Percentiles rank a stretch among this genome's conserved stretches.
These are phyloP conservation scores for Aegilops umbellulata DNA, from an alignment of 176 grass and related monocot species.

Conservation along the genomic window DNA sequence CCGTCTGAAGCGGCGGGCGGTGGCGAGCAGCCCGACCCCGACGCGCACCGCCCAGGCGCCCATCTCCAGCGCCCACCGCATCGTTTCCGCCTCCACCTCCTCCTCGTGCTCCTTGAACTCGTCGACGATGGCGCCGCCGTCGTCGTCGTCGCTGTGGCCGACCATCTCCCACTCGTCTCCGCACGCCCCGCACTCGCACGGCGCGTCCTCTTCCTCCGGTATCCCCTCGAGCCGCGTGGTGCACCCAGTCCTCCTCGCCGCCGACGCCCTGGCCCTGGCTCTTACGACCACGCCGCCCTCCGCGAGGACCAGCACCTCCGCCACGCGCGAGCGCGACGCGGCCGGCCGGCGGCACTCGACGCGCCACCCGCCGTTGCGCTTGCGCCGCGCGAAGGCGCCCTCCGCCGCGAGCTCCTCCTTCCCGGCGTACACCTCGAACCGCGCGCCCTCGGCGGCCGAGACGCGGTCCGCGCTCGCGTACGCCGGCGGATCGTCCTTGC, in stretches of 20 bases:
- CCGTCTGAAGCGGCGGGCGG: conserved; percentile 12
- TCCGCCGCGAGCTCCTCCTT: conserved; percentile 6
- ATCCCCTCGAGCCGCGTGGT: no score
- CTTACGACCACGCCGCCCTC: conserved; percentile 30
- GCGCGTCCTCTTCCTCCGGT: no score
- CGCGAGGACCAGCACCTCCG: conserved; percentile 40
- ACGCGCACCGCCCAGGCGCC: conserved; percentile 60
- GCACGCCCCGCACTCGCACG: no score
- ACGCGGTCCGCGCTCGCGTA: conserved; percentile 57
- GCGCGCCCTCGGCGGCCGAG: conserved; percentile 42
- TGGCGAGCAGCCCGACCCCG: conserved; percentile 48
- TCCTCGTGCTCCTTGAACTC: neutral
- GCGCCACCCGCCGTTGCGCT: conserved; percentile 23
- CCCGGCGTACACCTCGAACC: conserved; percentile 53
- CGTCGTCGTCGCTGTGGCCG: no score
- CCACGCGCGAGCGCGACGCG: neutral
- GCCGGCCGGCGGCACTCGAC: conserved; percentile 25
- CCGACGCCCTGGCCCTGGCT: conserved; percentile 3
- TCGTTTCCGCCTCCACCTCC: conserved; percentile 30
- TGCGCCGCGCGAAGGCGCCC: conserved; percentile 32
- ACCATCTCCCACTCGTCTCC: neutral
- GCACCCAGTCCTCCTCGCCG: neutral
- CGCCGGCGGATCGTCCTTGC: neutral
- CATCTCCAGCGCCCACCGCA: conserved; percentile 64
- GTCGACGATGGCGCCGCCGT: no score